phyloP scores from a whole-genome alignment of 345 rosid genomes.

The Hibiscus trionum region DNA sequence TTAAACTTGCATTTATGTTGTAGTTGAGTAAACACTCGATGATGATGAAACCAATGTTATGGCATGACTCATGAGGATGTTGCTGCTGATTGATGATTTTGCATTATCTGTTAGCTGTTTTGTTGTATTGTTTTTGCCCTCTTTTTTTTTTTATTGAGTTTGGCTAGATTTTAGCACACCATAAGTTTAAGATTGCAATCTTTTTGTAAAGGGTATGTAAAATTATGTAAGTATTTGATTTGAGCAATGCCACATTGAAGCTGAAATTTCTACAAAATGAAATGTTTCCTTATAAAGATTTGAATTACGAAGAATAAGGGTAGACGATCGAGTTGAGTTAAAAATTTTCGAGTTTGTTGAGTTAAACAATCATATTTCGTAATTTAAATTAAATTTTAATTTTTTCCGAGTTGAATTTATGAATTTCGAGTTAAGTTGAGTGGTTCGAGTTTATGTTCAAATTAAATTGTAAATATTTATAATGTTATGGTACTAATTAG shows the following conservation, averaged over 20 bases:
- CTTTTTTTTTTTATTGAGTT: background rate
- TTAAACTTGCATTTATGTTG: background rate
- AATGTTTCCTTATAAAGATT: no score
- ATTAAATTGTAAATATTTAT: no score
- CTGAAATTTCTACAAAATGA: no score
- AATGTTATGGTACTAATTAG: no score
- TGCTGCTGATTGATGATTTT: background rate
- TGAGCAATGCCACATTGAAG: background rate
- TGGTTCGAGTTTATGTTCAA: no score
- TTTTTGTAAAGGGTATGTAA: background rate
- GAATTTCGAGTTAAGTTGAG: no score
- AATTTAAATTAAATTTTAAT: no score
- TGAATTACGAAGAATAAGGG: no score
- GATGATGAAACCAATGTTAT: background rate
- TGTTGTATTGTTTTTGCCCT: background rate
- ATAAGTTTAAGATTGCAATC: background rate
- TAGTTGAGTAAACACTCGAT: background rate
- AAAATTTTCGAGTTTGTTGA: no score
- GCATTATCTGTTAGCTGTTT: background rate
- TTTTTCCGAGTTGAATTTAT: no score
- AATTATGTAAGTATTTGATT: background rate
- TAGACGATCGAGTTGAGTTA: no score
- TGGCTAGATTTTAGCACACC: background rate
- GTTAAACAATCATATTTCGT: no score
- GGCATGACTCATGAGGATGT: background rate